These are phyloP conservation scores for Logfia minima DNA, from an alignment of 129 eudicot species.

Conservation along the genomic window DNA sequence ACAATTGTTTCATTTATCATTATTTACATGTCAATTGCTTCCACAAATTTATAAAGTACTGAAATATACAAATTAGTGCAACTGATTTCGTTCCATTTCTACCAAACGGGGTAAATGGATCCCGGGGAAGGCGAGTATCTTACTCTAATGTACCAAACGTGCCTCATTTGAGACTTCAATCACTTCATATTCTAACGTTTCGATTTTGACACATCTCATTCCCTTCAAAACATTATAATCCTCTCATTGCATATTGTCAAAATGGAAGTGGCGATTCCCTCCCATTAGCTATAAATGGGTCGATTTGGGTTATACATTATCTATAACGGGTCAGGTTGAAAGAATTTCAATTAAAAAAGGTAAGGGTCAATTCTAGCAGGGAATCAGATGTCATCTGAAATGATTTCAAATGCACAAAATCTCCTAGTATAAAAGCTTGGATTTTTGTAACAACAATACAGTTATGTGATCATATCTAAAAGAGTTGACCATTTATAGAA, in stretches of 20 bases:
- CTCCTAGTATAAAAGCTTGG: background rate
- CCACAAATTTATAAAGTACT: background rate
- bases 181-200: background rate
- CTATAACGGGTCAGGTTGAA: background rate
- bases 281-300: background rate
- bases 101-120: background rate
- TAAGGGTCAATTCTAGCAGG: background rate
- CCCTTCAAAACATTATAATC: background rate
- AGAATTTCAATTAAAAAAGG: background rate
- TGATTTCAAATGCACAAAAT: background rate
- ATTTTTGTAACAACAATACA: background rate
- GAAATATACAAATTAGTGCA: background rate
- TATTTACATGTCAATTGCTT: background rate
- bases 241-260: background rate
- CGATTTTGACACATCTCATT: background rate
- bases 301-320: background rate
- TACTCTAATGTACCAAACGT: background rate
- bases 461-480: background rate
- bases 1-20: background rate
- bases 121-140: no score
- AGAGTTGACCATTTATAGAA: background rate
- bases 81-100: background rate
- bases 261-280: background rate
- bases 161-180: background rate
- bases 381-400: background rate